phyloP scores from a whole-genome alignment of 2,329 filamentous ascomycete species.

The Clathrospora elynae region DNA sequence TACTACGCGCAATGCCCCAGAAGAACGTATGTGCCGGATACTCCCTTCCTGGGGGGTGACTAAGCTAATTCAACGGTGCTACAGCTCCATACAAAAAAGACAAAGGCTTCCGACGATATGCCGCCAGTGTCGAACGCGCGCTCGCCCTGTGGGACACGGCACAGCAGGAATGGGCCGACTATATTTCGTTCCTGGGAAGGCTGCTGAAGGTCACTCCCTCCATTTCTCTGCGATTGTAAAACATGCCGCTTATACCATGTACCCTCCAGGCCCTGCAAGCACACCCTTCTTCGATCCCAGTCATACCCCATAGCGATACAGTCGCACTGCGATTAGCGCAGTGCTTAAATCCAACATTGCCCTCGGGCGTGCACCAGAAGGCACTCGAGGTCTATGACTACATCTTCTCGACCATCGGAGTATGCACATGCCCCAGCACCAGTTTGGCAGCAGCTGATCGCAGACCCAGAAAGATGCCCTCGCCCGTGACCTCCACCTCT shows the following conservation, averaged over 20 bases:
- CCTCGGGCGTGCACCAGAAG: slow-evolving; percentile 97
- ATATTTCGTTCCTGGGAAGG: slow-evolving; percentile 93
- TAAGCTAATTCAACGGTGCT: slow-evolving; percentile 15
- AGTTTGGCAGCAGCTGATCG: slow-evolving; percentile 30
- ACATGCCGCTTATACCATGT: slow-evolving; percentile 31
- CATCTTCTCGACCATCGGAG: slow-evolving; percentile 84
- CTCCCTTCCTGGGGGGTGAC: background rate
- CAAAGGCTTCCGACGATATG: slow-evolving; percentile 83
- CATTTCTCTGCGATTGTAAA: slow-evolving; percentile 15
- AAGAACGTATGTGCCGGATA: slow-evolving; percentile 67
- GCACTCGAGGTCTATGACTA: slow-evolving; percentile 90
- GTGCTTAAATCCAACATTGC: slow-evolving; percentile 89
- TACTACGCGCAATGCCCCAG: slow-evolving; percentile 76
- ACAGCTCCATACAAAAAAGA: slow-evolving; percentile 66
- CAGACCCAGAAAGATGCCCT: slow-evolving; percentile 67
- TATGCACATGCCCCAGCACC: slow-evolving; percentile 41
- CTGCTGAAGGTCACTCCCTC: slow-evolving; percentile 73
- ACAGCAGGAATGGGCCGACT: slow-evolving; percentile 98
- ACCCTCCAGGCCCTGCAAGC: slow-evolving; percentile 77
- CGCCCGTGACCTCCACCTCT: slow-evolving; percentile 80
- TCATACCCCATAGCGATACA: slow-evolving; percentile 79
- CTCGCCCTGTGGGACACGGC: slow-evolving; percentile 89
- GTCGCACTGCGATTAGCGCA: slow-evolving; percentile 92
- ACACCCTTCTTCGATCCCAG: slow-evolving; percentile 71
- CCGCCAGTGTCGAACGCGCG: slow-evolving; percentile 82